A percentile compares a stretch with the other conserved stretches of the same genome.
Evolutionary conservation across 305 asterid species (phyloP).

Genomic region (Fraxinus floribunda): DNA sequence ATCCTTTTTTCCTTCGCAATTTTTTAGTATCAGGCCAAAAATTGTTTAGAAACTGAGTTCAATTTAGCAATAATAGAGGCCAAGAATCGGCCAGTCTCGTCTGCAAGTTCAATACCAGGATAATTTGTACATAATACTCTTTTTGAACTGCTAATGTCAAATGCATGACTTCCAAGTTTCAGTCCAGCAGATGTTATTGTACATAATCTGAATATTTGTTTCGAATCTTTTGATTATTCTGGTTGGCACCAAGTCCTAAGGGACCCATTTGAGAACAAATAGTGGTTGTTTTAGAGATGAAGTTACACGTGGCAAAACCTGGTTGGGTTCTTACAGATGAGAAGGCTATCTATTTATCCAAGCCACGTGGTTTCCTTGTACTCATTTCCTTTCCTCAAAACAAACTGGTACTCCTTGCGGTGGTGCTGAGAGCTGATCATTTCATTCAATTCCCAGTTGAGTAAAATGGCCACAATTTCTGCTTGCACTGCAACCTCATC

Average conservation of each 20-base stretch:
- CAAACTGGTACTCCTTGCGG: conserved; percentile 8
- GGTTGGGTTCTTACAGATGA: conserved; percentile 52
- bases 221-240: background rate
- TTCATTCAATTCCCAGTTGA: conserved; percentile 9
- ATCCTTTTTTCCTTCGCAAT: background rate
- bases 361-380: conserved; percentile 44
- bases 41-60: conserved; percentile 30
- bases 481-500: conserved; percentile 55
- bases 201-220: background rate
- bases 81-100: conserved; percentile 25
- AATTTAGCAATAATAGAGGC: conserved; percentile 40
- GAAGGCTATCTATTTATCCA: conserved; percentile 41
- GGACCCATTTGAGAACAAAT: background rate
- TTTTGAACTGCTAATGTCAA: conserved; percentile 21
- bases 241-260: background rate
- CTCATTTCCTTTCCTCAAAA: conserved; percentile 6
- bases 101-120: conserved; percentile 21
- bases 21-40: conserved; percentile 19
- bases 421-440: conserved; percentile 18
- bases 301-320: conserved; percentile 45
- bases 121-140: conserved; percentile 37
- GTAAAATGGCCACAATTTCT: conserved; percentile 59
- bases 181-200: background rate
- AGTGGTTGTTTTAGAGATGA: conserved; percentile 31
- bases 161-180: conserved; percentile 6